These are phyloP conservation scores for Fusarium newnesense DNA, from an alignment of 2,329 filamentous ascomycete genomes.

Conservation along the genomic window DNA sequence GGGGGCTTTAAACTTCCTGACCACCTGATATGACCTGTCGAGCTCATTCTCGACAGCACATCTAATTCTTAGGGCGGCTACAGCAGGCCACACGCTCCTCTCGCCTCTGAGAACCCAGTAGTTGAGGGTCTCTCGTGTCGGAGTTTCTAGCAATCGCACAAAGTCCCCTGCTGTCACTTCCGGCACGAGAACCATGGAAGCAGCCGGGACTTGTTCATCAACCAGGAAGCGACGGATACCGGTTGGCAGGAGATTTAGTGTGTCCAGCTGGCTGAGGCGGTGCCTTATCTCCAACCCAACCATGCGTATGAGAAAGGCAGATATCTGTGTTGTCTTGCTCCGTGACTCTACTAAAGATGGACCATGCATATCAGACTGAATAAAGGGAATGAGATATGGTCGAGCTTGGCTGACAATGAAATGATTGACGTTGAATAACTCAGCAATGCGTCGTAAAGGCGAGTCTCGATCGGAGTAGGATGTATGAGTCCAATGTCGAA, in stretches of 20 bases:
- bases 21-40: constrained; percentile 84
- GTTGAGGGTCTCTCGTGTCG: constrained; percentile 77
- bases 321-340: constrained; percentile 67
- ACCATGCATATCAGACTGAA: constrained; percentile 83
- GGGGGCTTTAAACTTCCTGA: constrained; percentile 70
- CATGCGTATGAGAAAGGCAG: constrained; percentile 71
- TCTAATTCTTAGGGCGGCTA: constrained; percentile 82
- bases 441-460: constrained; percentile 75
- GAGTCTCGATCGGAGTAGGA: constrained; percentile 73
- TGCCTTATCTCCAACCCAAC: constrained; percentile 82
- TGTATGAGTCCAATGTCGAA: constrained; percentile 74
- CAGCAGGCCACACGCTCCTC: constrained; percentile 88
- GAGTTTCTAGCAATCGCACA: constrained; percentile 81
- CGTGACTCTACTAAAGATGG: constrained; percentile 70
- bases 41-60: constrained; percentile 90
- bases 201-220: constrained; percentile 82
- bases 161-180: constrained; percentile 80
- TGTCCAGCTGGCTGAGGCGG: constrained; percentile 82
- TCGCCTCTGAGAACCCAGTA: constrained; percentile 91
- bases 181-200: constrained; percentile 83
- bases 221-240: constrained; percentile 80
- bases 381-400: constrained; percentile 88
- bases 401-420: constrained; percentile 94
- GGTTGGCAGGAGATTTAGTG: constrained; percentile 75
- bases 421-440: constrained; percentile 93